Evolutionary conservation across 1,284 basidiomycete species (phyloP).

Genomic region (Ceratorhiza oryzae-sativae): DNA sequence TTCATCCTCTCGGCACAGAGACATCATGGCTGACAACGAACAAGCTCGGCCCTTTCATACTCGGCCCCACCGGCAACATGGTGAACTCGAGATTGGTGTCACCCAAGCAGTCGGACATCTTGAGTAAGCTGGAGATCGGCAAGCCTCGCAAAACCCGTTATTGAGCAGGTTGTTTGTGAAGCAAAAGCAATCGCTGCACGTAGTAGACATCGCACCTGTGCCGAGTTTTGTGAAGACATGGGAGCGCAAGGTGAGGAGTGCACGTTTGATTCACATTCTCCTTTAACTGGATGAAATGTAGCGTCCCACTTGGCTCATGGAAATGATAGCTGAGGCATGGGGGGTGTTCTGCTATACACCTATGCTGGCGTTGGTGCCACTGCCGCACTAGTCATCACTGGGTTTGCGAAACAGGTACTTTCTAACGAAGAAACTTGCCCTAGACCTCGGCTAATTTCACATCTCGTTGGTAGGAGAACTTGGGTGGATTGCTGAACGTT

Average conservation of each 20-base stretch:
- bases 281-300: constrained; percentile 32
- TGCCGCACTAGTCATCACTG: constrained; percentile 62
- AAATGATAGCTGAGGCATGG: constrained; percentile 44
- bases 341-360: constrained; percentile 60
- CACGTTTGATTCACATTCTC: constrained; percentile 38
- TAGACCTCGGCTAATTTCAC: constrained; percentile 10
- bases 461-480: constrained; percentile 4
- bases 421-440: constrained; percentile 7
- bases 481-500: constrained; percentile 57
- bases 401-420: constrained; percentile 53
- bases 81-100: constrained; percentile 35
- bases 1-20: not conserved
- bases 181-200: constrained; percentile 34
- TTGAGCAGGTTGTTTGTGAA: not conserved
- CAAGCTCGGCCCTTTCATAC: constrained; percentile 33
- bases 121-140: constrained; percentile 1
- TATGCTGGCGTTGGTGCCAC: constrained; percentile 69
- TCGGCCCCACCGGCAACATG: constrained; percentile 33
- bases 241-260: constrained; percentile 66
- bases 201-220: constrained; percentile 53
- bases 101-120: constrained; percentile 35
- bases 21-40: constrained; percentile 18
- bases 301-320: constrained; percentile 50
- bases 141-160: not conserved
- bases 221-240: constrained; percentile 56